These are phyloP conservation scores for Penstemon davidsonii DNA, from an alignment of 257 asterid genomes.

Conservation along the genomic window DNA sequence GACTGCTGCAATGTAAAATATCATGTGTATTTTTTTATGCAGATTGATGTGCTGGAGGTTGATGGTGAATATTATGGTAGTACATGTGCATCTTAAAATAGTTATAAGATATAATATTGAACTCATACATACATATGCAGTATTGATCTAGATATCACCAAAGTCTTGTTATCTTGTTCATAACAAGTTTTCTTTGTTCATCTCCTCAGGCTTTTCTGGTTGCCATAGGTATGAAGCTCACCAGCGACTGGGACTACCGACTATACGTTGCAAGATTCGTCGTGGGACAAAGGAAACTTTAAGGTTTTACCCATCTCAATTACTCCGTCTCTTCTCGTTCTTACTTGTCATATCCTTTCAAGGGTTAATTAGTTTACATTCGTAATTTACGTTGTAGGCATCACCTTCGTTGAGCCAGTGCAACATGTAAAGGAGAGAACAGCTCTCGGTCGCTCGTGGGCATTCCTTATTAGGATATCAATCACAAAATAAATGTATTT, in stretches of 20 bases:
- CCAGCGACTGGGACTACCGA: slow-evolving; percentile 81
- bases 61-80: slow-evolving; percentile 89
- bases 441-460: background rate
- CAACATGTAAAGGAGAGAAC: background rate
- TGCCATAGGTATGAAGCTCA: slow-evolving; percentile 98
- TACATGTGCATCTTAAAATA: background rate
- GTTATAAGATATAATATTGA: background rate
- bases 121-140: background rate
- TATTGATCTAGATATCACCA: background rate
- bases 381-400: slow-evolving; percentile 52
- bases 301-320: slow-evolving; percentile 42
- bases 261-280: slow-evolving; percentile 88
- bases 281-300: slow-evolving; percentile 94
- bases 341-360: background rate
- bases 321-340: background rate
- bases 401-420: slow-evolving; percentile 59
- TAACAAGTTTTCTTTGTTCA: background rate
- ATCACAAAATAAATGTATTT: background rate
- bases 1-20: background rate
- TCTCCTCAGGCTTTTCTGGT: slow-evolving; percentile 76
- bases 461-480: background rate
- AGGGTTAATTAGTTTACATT: background rate
- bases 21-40: slow-evolving; percentile 32
- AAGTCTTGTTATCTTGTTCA: background rate
- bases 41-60: slow-evolving; percentile 98